phyloP scores from a whole-genome alignment of 1,284 basidiomycete species.

The Mycosarcoma maydis region DNA sequence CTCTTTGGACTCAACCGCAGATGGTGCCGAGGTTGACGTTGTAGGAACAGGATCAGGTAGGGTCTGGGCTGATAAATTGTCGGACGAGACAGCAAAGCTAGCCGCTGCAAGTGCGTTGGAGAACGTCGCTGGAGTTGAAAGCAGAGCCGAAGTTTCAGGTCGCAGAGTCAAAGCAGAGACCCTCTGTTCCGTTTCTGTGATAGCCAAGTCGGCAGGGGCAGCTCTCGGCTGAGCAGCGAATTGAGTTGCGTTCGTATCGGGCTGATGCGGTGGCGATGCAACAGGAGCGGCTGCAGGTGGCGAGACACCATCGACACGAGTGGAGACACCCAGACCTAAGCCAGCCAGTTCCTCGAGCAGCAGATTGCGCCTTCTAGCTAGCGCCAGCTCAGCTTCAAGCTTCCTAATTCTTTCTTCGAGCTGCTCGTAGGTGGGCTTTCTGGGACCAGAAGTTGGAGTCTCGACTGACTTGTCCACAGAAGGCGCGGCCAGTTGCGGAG shows the following conservation, averaged over 20 bases:
- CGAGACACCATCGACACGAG: constrained; percentile 4
- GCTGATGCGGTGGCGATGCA: neutral
- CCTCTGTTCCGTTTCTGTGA: neutral
- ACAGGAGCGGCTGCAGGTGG: neutral
- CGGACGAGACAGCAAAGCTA: constrained; percentile 15
- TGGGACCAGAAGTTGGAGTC: neutral
- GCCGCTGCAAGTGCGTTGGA: constrained; percentile 21
- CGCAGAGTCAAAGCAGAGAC: constrained; percentile 16
- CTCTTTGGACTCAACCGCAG: neutral
- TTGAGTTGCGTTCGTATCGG: neutral
- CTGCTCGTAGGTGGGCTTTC: constrained; percentile 38
- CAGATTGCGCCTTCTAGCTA: constrained; percentile 32
- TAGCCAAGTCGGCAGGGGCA: neutral
- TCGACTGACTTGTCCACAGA: neutral
- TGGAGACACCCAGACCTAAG: constrained; percentile 22
- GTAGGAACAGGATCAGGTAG: constrained; percentile 11
- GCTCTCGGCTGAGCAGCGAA: neutral
- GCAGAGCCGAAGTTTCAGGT: neutral
- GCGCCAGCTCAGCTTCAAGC: constrained; percentile 41
- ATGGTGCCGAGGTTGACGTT: neutral
- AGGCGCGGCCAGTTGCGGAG: constrained; percentile 8
- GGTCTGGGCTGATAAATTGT: constrained; percentile 1
- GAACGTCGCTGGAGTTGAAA: constrained; percentile 7
- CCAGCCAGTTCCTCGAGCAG: constrained; percentile 42
- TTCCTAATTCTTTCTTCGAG: constrained; percentile 33